These are phyloP conservation scores for Selaginella moellendorffii DNA, from an alignment of 75 land plant species.

Conservation along the genomic window DNA sequence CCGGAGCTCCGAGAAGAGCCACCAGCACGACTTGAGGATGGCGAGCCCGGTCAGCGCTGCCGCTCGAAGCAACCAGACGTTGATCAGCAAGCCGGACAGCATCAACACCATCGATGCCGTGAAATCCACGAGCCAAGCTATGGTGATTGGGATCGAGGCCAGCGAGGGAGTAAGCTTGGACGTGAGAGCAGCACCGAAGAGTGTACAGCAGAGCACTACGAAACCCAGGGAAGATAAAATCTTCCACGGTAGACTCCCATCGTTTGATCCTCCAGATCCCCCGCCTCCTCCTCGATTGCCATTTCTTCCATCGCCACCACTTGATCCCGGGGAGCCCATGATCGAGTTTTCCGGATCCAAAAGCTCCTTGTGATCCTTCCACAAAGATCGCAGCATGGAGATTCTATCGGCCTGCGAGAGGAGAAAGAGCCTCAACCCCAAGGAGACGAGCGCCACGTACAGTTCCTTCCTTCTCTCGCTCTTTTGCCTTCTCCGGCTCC, in stretches of 20 bases:
- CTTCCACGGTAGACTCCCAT: not conserved
- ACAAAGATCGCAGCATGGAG: not conserved
- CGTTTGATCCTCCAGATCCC: not conserved
- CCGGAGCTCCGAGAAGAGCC: not conserved
- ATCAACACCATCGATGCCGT: not conserved
- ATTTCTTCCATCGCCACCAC: no score
- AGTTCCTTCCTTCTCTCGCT: not conserved
- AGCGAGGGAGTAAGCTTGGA: not conserved
- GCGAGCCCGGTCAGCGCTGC: not conserved
- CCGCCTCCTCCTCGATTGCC: no score
- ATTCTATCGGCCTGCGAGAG: not conserved
- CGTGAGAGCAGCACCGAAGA: not conserved
- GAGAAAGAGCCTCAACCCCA: not conserved
- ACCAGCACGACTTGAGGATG: not conserved
- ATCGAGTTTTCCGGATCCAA: not conserved
- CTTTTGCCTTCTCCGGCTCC: not conserved
- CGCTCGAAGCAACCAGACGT: not conserved
- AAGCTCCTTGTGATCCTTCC: not conserved
- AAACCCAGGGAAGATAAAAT: not conserved
- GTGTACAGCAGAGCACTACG: not conserved
- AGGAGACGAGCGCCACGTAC: not conserved
- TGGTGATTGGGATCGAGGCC: not conserved
- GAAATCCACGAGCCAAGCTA: not conserved
- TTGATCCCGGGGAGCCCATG: not conserved
- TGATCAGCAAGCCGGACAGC: not conserved